phyloP scores from a whole-genome alignment of 768 basidiomycete genomes.

The Sporobolomyces roseus region DNA sequence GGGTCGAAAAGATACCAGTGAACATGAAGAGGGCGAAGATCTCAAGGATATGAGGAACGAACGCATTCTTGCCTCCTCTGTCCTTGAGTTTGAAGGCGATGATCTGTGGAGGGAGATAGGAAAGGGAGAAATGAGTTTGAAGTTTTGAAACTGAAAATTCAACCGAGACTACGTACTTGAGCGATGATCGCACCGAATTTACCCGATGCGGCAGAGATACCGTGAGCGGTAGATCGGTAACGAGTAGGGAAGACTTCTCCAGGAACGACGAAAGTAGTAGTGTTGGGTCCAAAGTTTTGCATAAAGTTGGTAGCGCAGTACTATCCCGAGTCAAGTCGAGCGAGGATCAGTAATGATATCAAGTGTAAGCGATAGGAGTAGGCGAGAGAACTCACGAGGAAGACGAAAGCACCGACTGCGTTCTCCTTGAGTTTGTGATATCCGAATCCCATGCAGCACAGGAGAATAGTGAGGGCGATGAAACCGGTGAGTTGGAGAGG shows the following conservation, averaged over 20 bases:
- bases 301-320: conserved; percentile 48
- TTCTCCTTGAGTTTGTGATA: conserved; percentile 52
- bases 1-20: conserved; percentile 74
- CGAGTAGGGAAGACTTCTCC: conserved; percentile 74
- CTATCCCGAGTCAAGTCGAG: conserved; percentile 1
- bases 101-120: no score
- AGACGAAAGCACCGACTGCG: conserved; percentile 62
- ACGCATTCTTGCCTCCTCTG: conserved; percentile 59
- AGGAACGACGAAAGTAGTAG: conserved; percentile 75
- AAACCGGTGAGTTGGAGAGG: conserved; percentile 71
- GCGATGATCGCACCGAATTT: conserved; percentile 67
- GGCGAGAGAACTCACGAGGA: conserved; percentile 61
- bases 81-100: conserved; percentile 52
- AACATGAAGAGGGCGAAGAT: conserved; percentile 83
- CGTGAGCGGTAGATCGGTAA: conserved; percentile 72
- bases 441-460: conserved; percentile 48
- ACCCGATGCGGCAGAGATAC: conserved; percentile 71
- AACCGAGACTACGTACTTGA: no score
- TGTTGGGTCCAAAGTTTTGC: conserved; percentile 44
- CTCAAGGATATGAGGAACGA: conserved; percentile 54
- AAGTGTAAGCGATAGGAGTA: conserved; percentile 59
- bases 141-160: no score
- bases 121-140: no score
- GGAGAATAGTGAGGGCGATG: conserved; percentile 53
- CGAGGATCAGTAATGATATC: conserved; percentile 60